Percentiles rank a stretch among this genome's conserved stretches.
Evolutionary conservation across 2,329 filamentous ascomycete species (phyloP).

Genomic region (Botrytis elliptica): DNA sequence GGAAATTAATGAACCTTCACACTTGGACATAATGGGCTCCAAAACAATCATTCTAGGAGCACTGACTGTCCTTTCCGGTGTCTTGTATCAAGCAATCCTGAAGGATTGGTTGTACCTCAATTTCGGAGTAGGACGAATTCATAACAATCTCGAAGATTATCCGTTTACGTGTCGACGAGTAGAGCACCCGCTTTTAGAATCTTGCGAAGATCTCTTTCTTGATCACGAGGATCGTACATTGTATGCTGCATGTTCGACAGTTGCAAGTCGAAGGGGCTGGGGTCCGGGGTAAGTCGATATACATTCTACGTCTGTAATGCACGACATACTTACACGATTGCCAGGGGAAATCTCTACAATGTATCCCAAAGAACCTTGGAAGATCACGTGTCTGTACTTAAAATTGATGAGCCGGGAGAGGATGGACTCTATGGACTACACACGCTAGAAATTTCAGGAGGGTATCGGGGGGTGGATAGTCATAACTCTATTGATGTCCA

Average conservation of each 20-base stretch:
- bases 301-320: background rate
- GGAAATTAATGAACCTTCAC: background rate
- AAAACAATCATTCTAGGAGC: background rate
- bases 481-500: conserved; percentile 38
- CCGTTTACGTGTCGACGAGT: conserved; percentile 33
- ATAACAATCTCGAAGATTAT: conserved; percentile 40
- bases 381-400: conserved; percentile 13
- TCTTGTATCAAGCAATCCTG: conserved; percentile 38
- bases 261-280: background rate
- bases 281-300: background rate
- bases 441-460: conserved; percentile 26
- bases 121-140: conserved; percentile 37
- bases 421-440: conserved; percentile 30
- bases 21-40: background rate
- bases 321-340: background rate
- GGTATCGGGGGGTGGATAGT: conserved; percentile 31
- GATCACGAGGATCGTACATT: conserved; percentile 33
- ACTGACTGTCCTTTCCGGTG: background rate
- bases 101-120: conserved; percentile 36
- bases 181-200: conserved; percentile 30
- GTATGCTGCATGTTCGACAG: conserved; percentile 34
- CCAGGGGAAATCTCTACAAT: background rate
- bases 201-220: conserved; percentile 38
- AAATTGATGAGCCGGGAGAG: conserved; percentile 32
- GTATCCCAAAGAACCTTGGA: background rate